These are phyloP conservation scores for Aspergillus uvarum DNA, from an alignment of 2,329 filamentous ascomycete genomes.

Conservation along the genomic window DNA sequence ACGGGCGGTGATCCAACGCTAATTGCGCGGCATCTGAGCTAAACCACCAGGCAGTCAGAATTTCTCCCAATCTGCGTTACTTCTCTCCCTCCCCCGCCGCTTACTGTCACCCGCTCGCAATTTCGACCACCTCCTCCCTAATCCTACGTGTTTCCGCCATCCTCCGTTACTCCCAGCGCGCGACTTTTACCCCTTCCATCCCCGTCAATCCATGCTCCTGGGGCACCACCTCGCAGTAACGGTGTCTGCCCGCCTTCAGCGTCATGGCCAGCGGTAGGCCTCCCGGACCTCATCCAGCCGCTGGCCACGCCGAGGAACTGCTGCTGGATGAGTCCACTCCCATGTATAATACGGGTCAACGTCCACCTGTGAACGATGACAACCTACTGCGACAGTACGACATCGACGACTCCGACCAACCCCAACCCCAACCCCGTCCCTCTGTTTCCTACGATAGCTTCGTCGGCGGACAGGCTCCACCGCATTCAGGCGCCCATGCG, in stretches of 20 bases:
- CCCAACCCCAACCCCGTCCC: conserved; percentile 65
- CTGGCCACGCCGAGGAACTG: conserved; percentile 46
- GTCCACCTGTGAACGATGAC: conserved; percentile 77
- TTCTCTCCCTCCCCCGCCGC: conserved; percentile 1
- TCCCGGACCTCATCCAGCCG: conserved; percentile 49
- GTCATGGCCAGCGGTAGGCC: conserved; percentile 55
- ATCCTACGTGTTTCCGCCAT: background rate
- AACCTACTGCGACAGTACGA: conserved; percentile 74
- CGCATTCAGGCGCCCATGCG: conserved; percentile 50
- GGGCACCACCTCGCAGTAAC: conserved; percentile 31
- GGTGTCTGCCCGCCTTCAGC: conserved; percentile 37
- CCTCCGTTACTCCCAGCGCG: background rate
- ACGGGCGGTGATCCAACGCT: conserved; percentile 10
- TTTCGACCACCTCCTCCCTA: background rate
- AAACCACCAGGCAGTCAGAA: conserved; percentile 9
- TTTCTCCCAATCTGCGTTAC: conserved; percentile 1
- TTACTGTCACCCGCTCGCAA: background rate
- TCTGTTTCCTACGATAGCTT: conserved; percentile 96
- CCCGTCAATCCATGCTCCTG: conserved; percentile 41
- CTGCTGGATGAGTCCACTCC: conserved; percentile 44
- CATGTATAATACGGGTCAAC: conserved; percentile 70
- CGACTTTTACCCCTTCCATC: conserved; percentile 9
- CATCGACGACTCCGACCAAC: conserved; percentile 63
- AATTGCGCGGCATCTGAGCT: conserved; percentile 9
- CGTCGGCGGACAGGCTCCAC: conserved; percentile 64